phyloP scores from a whole-genome alignment of 2,329 filamentous ascomycete species.

The Ceratocystis alfenasii region DNA sequence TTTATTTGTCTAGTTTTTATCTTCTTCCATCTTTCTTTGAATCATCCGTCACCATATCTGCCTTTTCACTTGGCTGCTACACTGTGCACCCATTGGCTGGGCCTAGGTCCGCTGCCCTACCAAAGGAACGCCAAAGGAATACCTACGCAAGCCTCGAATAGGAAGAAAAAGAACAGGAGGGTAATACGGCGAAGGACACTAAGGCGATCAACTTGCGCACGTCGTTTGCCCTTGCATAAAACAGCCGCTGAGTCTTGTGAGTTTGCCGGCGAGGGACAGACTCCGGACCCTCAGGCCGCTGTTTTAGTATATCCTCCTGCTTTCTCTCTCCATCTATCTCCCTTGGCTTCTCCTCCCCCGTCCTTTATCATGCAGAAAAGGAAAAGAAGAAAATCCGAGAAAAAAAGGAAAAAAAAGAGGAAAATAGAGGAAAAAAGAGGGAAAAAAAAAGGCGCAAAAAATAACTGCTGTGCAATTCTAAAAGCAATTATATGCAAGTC shows the following conservation, averaged over 20 bases:
- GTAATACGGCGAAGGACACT: not conserved
- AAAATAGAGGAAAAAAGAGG: not conserved
- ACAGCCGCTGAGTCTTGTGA: not conserved
- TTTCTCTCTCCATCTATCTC: not conserved
- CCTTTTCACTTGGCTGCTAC: not conserved
- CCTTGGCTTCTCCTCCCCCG: not conserved
- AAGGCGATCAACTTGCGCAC: not conserved
- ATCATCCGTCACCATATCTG: not conserved
- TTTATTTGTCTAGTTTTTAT: not conserved
- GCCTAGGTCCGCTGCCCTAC: not conserved
- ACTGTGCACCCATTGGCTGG: not conserved
- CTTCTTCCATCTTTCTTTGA: not conserved
- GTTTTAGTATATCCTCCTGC: not conserved
- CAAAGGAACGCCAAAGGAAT: constrained; percentile 5
- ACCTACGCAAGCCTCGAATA: not conserved
- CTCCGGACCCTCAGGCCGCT: not conserved
- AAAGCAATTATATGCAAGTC: not conserved
- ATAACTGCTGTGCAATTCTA: not conserved
- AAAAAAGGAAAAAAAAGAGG: not conserved
- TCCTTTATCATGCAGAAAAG: not conserved
- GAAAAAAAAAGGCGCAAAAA: not conserved
- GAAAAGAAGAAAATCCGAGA: not conserved
- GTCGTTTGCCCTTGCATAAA: not conserved
- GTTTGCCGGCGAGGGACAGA: not conserved
- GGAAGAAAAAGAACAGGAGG: not conserved